Percentiles rank a stretch among this genome's conserved stretches.
These are phyloP conservation scores for Neurospora discreta DNA, from an alignment of 495 filamentous ascomycete genomes.

Conservation along the genomic window DNA sequence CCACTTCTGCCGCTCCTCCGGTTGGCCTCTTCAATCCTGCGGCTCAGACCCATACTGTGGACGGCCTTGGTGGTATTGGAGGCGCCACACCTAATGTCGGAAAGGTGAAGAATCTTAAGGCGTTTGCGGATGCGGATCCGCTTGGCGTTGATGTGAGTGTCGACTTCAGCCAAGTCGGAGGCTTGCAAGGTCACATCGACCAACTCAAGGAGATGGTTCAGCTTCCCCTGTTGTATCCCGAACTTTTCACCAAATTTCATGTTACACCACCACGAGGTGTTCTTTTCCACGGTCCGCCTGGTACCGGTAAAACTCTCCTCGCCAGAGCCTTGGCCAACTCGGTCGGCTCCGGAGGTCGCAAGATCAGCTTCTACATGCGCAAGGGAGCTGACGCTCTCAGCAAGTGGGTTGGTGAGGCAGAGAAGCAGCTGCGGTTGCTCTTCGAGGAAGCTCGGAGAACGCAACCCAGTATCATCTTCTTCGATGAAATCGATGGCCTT, in stretches of 20 bases:
- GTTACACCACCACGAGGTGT: conserved; percentile 91
- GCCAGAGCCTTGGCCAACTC: conserved; percentile 83
- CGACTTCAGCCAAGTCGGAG: conserved; percentile 86
- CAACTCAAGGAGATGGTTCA: conserved; percentile 98
- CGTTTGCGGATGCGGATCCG: conserved; percentile 83
- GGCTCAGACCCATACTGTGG: conserved; percentile 39
- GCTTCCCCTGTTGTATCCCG: conserved; percentile 84
- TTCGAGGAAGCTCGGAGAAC: conserved; percentile 94
- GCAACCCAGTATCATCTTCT: conserved; percentile 98
- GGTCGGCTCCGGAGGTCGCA: conserved; percentile 63
- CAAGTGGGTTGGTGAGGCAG: conserved; percentile 98
- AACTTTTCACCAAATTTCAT: conserved; percentile 85
- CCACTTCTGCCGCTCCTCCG: conserved; percentile 51
- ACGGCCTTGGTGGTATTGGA: conserved; percentile 34
- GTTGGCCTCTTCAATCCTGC: conserved; percentile 19
- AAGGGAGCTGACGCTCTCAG: conserved; percentile 94
- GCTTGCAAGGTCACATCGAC: conserved; percentile 82
- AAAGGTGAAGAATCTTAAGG: conserved; percentile 67
- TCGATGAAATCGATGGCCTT: conserved; percentile 95
- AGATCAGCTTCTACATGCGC: conserved; percentile 98
- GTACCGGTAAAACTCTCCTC: conserved; percentile 93
- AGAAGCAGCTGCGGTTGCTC: conserved; percentile 80
- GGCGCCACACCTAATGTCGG: conserved; percentile 79
- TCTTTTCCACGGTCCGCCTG: conserved; percentile 91
- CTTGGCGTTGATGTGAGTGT: conserved; percentile 84